Percentiles rank a stretch among this genome's conserved stretches.
Conservation (phyloP, 2,329 filamentous ascomycete genomes). For the Aureobasidium leucospermi region DNA sequence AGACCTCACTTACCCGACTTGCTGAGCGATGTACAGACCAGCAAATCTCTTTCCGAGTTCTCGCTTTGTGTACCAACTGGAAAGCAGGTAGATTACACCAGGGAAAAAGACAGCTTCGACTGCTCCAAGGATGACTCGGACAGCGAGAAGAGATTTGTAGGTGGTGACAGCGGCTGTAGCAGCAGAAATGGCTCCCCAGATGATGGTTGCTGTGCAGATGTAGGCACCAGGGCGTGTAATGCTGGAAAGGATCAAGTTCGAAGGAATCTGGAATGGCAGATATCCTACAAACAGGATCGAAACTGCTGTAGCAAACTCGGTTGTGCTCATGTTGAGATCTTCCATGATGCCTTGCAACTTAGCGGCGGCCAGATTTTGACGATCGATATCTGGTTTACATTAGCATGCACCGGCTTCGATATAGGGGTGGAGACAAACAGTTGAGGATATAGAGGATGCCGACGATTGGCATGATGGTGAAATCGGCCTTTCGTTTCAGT, state of each 20-base stretch:
- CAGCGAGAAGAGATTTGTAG: constrained; percentile 29
- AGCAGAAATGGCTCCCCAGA: constrained; percentile 29
- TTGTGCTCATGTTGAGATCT: constrained; percentile 19
- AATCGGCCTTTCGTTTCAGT: constrained; percentile 19
- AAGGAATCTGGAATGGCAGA: constrained; percentile 34
- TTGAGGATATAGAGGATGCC: constrained; percentile 23
- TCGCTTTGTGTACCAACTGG: constrained; percentile 34
- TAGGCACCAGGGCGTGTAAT: constrained; percentile 36
- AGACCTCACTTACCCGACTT: constrained; percentile 20
- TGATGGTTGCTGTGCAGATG: constrained; percentile 28
- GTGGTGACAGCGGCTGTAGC: constrained; percentile 30
- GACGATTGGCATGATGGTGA: constrained; percentile 22
- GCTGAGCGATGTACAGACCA: constrained; percentile 31
- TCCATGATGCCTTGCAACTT: constrained; percentile 22
- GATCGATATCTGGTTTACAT: constrained; percentile 17
- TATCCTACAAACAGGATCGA: constrained; percentile 23
- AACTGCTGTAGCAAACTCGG: constrained; percentile 21
- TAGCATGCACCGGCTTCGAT: neutral
- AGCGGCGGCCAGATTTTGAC: constrained; percentile 21
- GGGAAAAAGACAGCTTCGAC: constrained; percentile 31
- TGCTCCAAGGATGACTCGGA: constrained; percentile 31
- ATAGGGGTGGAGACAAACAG: neutral
- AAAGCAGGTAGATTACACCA: constrained; percentile 36
- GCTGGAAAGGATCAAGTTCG: constrained; percentile 40
- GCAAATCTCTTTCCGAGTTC: constrained; percentile 34